Percentiles rank a stretch among this genome's conserved stretches.
Conservation (phyloP, 108 stramenopile genomes). For the Fragilariopsis cylindrus region DNA sequence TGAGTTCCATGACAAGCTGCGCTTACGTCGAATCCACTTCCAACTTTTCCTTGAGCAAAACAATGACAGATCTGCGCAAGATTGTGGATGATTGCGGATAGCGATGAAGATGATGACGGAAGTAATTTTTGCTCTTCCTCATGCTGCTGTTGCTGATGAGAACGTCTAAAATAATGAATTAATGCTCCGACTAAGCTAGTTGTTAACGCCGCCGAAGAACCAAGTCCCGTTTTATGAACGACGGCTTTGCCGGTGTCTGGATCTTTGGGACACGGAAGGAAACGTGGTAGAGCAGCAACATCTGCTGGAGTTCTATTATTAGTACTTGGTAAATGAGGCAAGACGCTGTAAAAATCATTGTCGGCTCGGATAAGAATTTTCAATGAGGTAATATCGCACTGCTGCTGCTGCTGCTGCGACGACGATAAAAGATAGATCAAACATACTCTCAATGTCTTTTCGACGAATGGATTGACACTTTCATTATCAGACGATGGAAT, state of each 20-base stretch:
- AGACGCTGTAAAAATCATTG: constrained; percentile 97
- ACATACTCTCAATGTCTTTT: constrained; percentile 73
- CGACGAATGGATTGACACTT: constrained; percentile 74
- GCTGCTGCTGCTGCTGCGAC: neutral
- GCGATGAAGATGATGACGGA: neutral
- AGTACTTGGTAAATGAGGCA: constrained; percentile 54
- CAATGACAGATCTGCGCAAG: constrained; percentile 93
- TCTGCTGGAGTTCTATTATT: constrained; percentile 53
- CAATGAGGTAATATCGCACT: constrained; percentile 22
- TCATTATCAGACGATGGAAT: constrained; percentile 23
- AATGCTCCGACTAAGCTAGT: constrained; percentile 88
- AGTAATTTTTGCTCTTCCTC: neutral
- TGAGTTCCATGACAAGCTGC: constrained; percentile 90
- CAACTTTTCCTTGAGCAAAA: constrained; percentile 95
- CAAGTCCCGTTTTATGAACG: constrained; percentile 93
- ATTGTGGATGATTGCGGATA: constrained; percentile 65
- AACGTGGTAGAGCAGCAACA: constrained; percentile 67
- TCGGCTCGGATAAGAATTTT: constrained; percentile 86
- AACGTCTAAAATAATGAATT: constrained; percentile 31
- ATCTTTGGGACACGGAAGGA: constrained; percentile 75
- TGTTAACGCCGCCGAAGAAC: constrained; percentile 89
- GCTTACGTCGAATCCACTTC: constrained; percentile 96
- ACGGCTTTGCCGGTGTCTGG: constrained; percentile 43
- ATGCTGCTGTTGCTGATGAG: neutral
- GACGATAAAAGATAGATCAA: constrained; percentile 50